Percentiles rank a stretch among this genome's conserved stretches.
phyloP scores from a whole-genome alignment of 2,329 filamentous ascomycete genomes.

The Claviceps purpurea region DNA sequence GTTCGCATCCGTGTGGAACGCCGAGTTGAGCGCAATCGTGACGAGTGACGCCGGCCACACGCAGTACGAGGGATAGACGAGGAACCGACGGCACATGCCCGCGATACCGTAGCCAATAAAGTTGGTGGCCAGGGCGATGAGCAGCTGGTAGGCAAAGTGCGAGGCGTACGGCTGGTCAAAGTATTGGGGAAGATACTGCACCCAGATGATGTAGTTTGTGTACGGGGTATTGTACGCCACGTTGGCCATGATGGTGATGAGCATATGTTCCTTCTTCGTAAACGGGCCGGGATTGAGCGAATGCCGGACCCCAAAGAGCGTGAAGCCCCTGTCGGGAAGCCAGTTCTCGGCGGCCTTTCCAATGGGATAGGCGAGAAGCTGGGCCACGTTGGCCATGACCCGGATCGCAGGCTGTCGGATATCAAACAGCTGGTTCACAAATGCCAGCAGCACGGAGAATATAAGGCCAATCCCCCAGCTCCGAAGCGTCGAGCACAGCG shows the following conservation, averaged over 20 bases:
- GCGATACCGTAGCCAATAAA: slow-evolving; percentile 48
- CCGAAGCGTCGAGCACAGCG: slow-evolving; percentile 40
- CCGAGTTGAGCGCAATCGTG: slow-evolving; percentile 39
- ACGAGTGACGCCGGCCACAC: slow-evolving; percentile 45
- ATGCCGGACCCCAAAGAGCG: slow-evolving; percentile 30
- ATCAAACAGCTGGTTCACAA: slow-evolving; percentile 44
- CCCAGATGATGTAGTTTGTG: slow-evolving; percentile 42
- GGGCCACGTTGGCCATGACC: slow-evolving; percentile 41
- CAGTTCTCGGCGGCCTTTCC: slow-evolving; percentile 36
- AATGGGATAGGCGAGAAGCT: slow-evolving; percentile 42
- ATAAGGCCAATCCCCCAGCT: slow-evolving; percentile 39
- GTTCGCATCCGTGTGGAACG: slow-evolving; percentile 35
- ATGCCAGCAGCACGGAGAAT: slow-evolving; percentile 35
- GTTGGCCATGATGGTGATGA: slow-evolving; percentile 51
- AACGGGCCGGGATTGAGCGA: slow-evolving; percentile 43
- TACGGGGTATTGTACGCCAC: slow-evolving; percentile 39
- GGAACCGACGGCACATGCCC: slow-evolving; percentile 38
- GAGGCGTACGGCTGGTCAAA: slow-evolving; percentile 41
- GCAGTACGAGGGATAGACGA: slow-evolving; percentile 41
- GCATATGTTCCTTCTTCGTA: slow-evolving; percentile 47
- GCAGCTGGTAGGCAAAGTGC: slow-evolving; percentile 39
- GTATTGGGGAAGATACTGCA: slow-evolving; percentile 36
- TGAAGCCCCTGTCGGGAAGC: slow-evolving; percentile 38
- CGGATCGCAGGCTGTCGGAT: slow-evolving; percentile 41
- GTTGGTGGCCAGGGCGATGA: slow-evolving; percentile 41